Evolutionary conservation across 768 basidiomycete species (phyloP), one percentile per base, ranked within the genome.

Genomic region (Russula ochroleuca): DNA sequence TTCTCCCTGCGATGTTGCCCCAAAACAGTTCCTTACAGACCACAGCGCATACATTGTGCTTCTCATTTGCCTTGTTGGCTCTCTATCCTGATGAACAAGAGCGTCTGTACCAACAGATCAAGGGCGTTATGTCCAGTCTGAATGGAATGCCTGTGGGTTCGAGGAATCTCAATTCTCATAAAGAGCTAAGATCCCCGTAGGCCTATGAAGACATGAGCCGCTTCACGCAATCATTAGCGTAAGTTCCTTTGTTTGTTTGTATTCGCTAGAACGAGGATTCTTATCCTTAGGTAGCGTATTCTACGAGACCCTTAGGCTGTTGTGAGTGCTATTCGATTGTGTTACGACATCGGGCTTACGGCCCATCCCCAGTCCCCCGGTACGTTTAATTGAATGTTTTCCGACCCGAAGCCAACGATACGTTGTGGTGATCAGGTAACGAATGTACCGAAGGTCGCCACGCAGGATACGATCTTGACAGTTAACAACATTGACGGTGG

Each of bases 281-380:
- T 64, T 38, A 59, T 43, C 14, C 5, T 5, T 10, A 5, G 25
- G 19, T 38, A 82, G 81, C 19, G 80, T 80, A 2, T 78, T 80
- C 62, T 74, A 83, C 61, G 82, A 84, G 69, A 79, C 81, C 2
- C 69, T 83, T 23, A 75, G 83, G 25, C 66, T 83, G 72, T 82
- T 64, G 68, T 68, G 43, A 59, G 68, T 68, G 5, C 13, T 19
- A 17, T 60, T n/a, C n/a, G 17, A 47, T 7, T 7, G 21, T 14
- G 19, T 8, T 40, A 14, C 4, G 13, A 13, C 0, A 11, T 15
- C 9, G 25, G 13, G 35, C 55, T 65, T 19, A 65, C 28, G 9
- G 13, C 21, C 9, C 3, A 2, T 25, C 14, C 19, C n/a, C 25
- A 66, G 65, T 21, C 65, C 65, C 5, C n/a, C 65, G 17, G 65